Conservation (phyloP, 2,329 filamentous ascomycete species). For the Alternaria panax region DNA sequence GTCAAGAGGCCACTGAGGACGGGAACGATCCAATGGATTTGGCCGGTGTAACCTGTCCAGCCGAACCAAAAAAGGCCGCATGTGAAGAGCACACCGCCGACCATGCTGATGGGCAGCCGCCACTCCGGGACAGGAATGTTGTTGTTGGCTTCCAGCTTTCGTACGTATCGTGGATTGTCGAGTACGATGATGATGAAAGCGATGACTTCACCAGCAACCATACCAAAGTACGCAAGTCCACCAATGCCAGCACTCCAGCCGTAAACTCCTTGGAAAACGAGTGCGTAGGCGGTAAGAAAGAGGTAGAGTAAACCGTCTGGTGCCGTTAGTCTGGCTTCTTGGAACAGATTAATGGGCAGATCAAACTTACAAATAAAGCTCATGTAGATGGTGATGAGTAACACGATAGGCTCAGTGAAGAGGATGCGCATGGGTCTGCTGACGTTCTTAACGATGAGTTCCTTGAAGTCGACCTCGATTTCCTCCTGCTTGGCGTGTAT, state of each 20-base stretch:
- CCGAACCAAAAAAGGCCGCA: constrained; percentile 50
- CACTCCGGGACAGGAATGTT: constrained; percentile 65
- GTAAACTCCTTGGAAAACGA: constrained; percentile 78
- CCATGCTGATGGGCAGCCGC: constrained; percentile 63
- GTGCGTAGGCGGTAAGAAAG: constrained; percentile 80
- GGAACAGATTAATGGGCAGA: background rate
- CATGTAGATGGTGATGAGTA: constrained; percentile 58
- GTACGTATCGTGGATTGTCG: constrained; percentile 70
- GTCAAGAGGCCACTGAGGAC: constrained; percentile 59
- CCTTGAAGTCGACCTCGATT: constrained; percentile 60
- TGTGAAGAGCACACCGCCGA: constrained; percentile 58
- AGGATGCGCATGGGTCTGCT: constrained; percentile 59
- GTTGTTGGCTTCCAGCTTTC: constrained; percentile 53
- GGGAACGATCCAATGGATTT: constrained; percentile 53
- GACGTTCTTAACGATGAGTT: constrained; percentile 62
- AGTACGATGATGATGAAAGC: constrained; percentile 70
- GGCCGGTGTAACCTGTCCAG: constrained; percentile 54
- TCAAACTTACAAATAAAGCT: constrained; percentile 46
- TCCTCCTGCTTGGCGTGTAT: constrained; percentile 67
- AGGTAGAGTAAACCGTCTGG: constrained; percentile 81
- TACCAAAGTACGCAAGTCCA: constrained; percentile 84
- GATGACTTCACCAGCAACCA: constrained; percentile 76
- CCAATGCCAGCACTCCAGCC: constrained; percentile 72
- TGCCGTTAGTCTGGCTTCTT: constrained; percentile 3
- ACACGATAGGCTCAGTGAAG: constrained; percentile 59